Conservation (phyloP, 2,329 filamentous ascomycete species). For the Clonostachys rhizophaga region DNA sequence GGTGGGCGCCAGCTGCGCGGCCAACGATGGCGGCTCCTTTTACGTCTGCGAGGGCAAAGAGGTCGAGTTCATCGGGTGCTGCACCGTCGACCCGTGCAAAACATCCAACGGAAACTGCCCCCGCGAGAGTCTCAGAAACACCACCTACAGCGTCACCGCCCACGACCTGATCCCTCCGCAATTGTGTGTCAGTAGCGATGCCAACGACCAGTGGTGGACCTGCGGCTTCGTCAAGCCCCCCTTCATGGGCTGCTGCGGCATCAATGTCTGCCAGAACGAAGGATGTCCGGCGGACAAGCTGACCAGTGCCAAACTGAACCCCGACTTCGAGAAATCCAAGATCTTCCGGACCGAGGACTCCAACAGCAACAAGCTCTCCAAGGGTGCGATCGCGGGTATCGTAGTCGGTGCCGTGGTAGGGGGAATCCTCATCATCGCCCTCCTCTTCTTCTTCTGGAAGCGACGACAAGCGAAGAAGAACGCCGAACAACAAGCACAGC, state of each 20-base stretch:
- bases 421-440: neutral
- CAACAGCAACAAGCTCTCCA: slow-evolving; percentile 11
- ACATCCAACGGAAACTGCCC: slow-evolving; percentile 23
- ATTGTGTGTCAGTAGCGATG: slow-evolving; percentile 11
- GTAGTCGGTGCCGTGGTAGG: slow-evolving; percentile 9
- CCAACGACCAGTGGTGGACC: slow-evolving; percentile 18
- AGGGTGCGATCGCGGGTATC: slow-evolving; percentile 22
- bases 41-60: slow-evolving; percentile 25
- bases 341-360: slow-evolving; percentile 3
- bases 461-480: neutral
- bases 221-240: slow-evolving; percentile 15
- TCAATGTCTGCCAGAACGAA: slow-evolving; percentile 19
- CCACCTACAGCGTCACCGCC: slow-evolving; percentile 14
- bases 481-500: neutral
- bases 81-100: slow-evolving; percentile 25
- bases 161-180: slow-evolving; percentile 19
- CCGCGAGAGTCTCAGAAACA: slow-evolving; percentile 10
- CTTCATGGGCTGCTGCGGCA: slow-evolving; percentile 25
- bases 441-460: neutral
- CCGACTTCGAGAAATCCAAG: slow-evolving; percentile 1
- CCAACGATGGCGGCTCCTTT: slow-evolving; percentile 16
- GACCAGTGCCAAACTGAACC: slow-evolving; percentile 2
- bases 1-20: slow-evolving; percentile 21
- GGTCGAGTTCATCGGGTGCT: slow-evolving; percentile 33
- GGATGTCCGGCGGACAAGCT: slow-evolving; percentile 2